A percentile compares a stretch with the other conserved stretches of the same genome.
These are phyloP conservation scores for Apiospora phragmitis DNA, from an alignment of 2,329 filamentous ascomycete genomes.

Conservation along the genomic window DNA sequence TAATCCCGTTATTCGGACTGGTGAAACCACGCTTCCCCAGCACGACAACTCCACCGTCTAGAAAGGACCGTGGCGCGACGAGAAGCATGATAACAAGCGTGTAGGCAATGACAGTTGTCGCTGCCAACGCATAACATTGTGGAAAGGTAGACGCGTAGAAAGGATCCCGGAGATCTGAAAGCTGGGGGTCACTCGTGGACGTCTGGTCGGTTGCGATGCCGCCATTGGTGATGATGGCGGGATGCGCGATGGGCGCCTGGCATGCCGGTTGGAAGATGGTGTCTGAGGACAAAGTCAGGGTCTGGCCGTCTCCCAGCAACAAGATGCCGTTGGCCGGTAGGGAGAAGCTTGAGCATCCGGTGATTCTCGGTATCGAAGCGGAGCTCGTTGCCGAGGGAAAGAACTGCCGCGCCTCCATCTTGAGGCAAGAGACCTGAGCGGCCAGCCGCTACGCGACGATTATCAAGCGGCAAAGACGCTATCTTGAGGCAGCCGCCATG, in stretches of 20 bases:
- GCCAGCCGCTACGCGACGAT: slow-evolving; percentile 29
- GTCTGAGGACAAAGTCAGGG: slow-evolving; percentile 59
- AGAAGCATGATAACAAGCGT: slow-evolving; percentile 92
- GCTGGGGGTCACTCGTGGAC: slow-evolving; percentile 37
- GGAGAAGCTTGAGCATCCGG: slow-evolving; percentile 41
- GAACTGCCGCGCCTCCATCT: slow-evolving; percentile 26
- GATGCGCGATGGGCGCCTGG: slow-evolving; percentile 41
- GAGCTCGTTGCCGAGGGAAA: slow-evolving; percentile 29
- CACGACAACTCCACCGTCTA: slow-evolving; percentile 81
- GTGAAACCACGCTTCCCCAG: slow-evolving; percentile 83
- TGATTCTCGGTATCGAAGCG: slow-evolving; percentile 22
- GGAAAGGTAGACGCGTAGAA: slow-evolving; percentile 95
- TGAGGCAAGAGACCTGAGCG: slow-evolving; percentile 22
- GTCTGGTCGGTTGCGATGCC: slow-evolving; percentile 41
- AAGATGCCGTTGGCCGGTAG: slow-evolving; percentile 47
- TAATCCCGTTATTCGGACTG: slow-evolving; percentile 75
- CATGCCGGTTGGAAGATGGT: slow-evolving; percentile 63
- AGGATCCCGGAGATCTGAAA: slow-evolving; percentile 74
- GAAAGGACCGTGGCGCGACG: slow-evolving; percentile 91
- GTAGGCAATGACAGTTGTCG: slow-evolving; percentile 87
- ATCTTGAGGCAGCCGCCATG: slow-evolving; percentile 35
- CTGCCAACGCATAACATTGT: slow-evolving; percentile 88
- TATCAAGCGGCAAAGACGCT: slow-evolving; percentile 26
- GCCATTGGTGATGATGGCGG: slow-evolving; percentile 43
- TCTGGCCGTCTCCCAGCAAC: slow-evolving; percentile 51